Percentiles rank a stretch among this genome's conserved stretches.
Evolutionary conservation across 129 eudicot genomes (phyloP).

Genomic region (Arctium lappa): DNA sequence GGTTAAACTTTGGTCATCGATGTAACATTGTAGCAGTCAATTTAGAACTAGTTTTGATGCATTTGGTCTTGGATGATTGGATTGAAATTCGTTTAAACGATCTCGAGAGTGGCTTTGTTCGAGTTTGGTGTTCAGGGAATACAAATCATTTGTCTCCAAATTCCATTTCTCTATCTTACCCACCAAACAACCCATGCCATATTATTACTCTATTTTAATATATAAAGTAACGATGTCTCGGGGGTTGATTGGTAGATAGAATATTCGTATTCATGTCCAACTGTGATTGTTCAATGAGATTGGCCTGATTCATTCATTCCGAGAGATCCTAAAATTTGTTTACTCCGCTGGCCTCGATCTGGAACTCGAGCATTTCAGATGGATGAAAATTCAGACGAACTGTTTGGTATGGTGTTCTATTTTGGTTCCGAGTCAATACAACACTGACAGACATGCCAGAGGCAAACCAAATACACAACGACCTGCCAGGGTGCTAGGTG

Average conservation of each 20-base stretch:
- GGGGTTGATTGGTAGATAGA: neutral
- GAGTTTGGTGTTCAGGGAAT: neutral
- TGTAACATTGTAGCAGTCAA: conserved; percentile 5
- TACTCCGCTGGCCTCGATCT: no score
- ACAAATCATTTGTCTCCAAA: neutral
- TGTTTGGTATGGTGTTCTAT: no score
- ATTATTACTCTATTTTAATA: neutral
- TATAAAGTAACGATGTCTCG: no score
- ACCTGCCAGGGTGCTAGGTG: neutral
- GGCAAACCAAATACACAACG: neutral
- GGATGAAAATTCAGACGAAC: no score
- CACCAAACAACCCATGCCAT: neutral
- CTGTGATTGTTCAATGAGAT: neutral
- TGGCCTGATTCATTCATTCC: no score
- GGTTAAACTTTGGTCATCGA: neutral
- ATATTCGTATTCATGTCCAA: neutral
- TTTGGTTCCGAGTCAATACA: no score
- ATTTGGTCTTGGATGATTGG: neutral
- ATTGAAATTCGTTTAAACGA: neutral
- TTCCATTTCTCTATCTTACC: neutral
- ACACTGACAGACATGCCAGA: no score
- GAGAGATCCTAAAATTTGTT: neutral
- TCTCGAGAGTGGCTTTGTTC: no score
- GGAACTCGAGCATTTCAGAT: no score
- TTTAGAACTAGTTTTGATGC: conserved; percentile 11